Percentiles rank a stretch among this genome's conserved stretches.
Conservation (phyloP, 768 basidiomycete species). For the Xerocomellus amylosporus region DNA sequence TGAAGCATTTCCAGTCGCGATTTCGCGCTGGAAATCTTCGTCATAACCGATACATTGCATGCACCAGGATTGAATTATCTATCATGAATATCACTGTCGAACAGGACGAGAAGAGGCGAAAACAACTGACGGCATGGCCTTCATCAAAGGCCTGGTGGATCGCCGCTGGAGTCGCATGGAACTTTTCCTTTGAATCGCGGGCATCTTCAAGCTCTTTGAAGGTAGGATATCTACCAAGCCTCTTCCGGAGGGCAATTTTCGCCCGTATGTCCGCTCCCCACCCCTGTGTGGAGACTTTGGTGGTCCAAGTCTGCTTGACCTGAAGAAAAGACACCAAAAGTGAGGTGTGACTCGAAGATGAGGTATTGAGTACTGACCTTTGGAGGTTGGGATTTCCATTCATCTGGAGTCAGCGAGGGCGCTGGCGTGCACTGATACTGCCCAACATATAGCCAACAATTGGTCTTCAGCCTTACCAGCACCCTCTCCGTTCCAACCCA, state of each 20-base stretch:
- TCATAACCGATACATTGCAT: slow-evolving; percentile 24
- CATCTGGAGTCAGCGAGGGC: slow-evolving; percentile 5
- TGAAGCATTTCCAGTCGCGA: slow-evolving; percentile 11
- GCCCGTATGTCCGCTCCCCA: slow-evolving; percentile 16
- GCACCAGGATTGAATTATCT: slow-evolving; percentile 17
- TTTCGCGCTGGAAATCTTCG: slow-evolving; percentile 18
- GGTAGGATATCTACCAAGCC: slow-evolving; percentile 15
- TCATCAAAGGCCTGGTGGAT: slow-evolving; percentile 16
- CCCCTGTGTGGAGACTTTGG: slow-evolving; percentile 10
- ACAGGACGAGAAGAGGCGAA: not conserved
- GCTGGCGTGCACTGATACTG: slow-evolving; percentile 18
- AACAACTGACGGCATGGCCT: slow-evolving; percentile 9
- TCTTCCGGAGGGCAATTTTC: slow-evolving; percentile 16
- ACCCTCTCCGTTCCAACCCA: slow-evolving; percentile 4
- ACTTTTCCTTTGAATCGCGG: slow-evolving; percentile 6
- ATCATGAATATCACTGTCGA: not conserved
- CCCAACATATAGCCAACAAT: slow-evolving; percentile 18
- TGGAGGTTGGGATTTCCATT: slow-evolving; percentile 18
- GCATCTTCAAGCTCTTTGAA: slow-evolving; percentile 2
- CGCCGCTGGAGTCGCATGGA: slow-evolving; percentile 8
- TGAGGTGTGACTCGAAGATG: not conserved
- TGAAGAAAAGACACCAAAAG: not conserved
- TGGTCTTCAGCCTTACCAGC: slow-evolving; percentile 10
- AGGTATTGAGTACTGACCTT: not conserved
- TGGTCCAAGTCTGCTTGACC: slow-evolving; percentile 21